These are phyloP conservation scores for Leccinum truebloodii DNA, from an alignment of 768 basidiomycete genomes.

Conservation along the genomic window DNA sequence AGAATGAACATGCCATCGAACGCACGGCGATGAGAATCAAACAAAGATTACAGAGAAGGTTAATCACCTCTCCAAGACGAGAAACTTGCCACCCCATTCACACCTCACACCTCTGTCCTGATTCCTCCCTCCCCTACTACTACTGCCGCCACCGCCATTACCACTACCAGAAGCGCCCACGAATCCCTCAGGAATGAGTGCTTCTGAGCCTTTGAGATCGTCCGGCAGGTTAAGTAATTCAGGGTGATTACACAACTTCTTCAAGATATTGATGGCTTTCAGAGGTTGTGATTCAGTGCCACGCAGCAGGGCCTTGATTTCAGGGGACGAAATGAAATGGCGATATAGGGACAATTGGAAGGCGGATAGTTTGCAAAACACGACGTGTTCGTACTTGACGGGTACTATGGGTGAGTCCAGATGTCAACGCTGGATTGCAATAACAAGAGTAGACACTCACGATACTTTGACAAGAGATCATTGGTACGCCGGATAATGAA, in stretches of 20 bases:
- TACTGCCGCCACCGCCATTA: constrained; percentile 18
- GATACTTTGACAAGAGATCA: constrained; percentile 90
- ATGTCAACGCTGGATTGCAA: constrained; percentile 4
- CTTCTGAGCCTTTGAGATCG: constrained; percentile 80
- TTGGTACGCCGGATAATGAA: constrained; percentile 96
- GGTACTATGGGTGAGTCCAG: constrained; percentile 61
- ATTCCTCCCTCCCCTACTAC: constrained; percentile 44
- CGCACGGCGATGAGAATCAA: neutral
- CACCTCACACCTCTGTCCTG: constrained; percentile 54
- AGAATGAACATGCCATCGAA: neutral
- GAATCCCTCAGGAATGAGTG: constrained; percentile 81
- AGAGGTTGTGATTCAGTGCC: constrained; percentile 91
- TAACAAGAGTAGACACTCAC: constrained; percentile 47
- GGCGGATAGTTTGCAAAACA: constrained; percentile 84
- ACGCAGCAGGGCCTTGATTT: constrained; percentile 86
- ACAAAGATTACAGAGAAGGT: neutral
- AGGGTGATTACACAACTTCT: constrained; percentile 96
- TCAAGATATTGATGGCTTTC: constrained; percentile 91
- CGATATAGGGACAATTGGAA: constrained; percentile 86
- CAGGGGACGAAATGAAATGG: constrained; percentile 89
- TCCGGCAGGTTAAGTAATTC: constrained; percentile 83
- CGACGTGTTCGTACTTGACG: constrained; percentile 98
- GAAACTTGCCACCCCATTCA: constrained; percentile 89
- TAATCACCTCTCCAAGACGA: constrained; percentile 84
- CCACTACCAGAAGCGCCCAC: constrained; percentile 43